Evolutionary conservation across 2,329 filamentous ascomycete species (phyloP), one percentile per base, ranked within the genome.

Genomic region (Trichoderma lentiforme): DNA sequence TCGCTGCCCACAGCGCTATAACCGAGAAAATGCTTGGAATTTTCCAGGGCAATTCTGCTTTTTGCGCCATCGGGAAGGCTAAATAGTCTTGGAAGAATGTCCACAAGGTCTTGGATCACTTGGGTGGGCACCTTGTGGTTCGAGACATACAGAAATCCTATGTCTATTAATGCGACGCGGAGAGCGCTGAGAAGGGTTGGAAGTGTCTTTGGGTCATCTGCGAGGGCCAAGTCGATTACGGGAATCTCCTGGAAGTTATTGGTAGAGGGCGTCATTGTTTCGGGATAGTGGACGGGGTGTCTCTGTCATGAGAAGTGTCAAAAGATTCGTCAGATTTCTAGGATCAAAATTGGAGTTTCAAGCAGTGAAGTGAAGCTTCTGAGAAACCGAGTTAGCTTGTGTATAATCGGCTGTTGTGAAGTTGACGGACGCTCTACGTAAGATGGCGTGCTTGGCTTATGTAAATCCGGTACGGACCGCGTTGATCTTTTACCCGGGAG

Each of bases 1-100:
- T 90, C 89, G 28, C 85, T 81, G 0, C 87, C 88, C 21, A 84
- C 83, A 0, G 81, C 84, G 73, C 86, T 88, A 76, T 90, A 90
- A 0, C 89, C 89, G 3, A 91, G 80, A 71, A 91, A 89, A 76
- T 90, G 88, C 11, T 88, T 87, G 1, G 86, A 90, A 30, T 88
- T 86, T 30, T 82, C 78, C 21, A 87, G 80, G 0, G 83, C 83
- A 11, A 87, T 77, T 2, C 75, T 74, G 0, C 77, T 76, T 71
- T 87, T 88, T 6, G 78, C 76, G 3, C 75, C 73, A 1, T 75
- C 64, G 0, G 82, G 74, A 1, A 87, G 78, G 1, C 77, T 75
- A 73, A 88, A 88, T 6, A 88, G 79, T 0, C 26, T 51, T 1
- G 86, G 85, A 3, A 88, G 77, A 8, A 78, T 76, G 8, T 77